Evolutionary conservation across 139 green algal species (phyloP).

Genomic region (Tetraselmis chui): DNA sequence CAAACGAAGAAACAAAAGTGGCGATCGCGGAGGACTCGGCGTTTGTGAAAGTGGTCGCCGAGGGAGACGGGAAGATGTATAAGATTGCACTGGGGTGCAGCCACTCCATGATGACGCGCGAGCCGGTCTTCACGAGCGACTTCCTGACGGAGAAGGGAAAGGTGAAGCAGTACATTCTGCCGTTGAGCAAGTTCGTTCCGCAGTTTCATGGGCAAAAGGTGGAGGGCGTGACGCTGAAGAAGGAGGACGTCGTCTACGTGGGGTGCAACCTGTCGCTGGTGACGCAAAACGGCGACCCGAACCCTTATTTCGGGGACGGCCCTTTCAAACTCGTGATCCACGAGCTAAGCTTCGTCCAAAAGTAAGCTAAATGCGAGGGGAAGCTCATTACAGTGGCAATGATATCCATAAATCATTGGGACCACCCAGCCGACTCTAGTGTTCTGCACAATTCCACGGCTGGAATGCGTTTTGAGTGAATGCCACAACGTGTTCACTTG

Average conservation of each 20-base stretch:
- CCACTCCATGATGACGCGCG: background rate
- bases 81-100: background rate
- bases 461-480: too few species aligned
- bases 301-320: background rate
- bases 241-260: background rate
- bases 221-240: background rate
- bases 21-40: background rate
- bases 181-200: background rate
- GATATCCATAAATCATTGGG: too few species aligned
- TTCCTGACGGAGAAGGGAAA: background rate
- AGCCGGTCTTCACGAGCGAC: constrained; percentile 3
- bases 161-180: background rate
- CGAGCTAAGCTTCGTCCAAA: background rate
- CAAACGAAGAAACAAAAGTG: background rate
- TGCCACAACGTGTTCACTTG: too few species aligned
- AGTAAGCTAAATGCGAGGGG: too few species aligned
- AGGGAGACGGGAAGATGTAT: constrained; percentile 2
- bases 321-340: background rate
- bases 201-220: background rate
- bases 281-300: background rate
- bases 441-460: too few species aligned
- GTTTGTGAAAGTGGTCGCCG: background rate
- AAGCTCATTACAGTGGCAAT: too few species aligned
- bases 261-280: background rate
- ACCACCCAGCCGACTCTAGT: too few species aligned